phyloP scores from a whole-genome alignment of 192 early-diverging fungal species.

The Gamsiella multidivaricata region DNA sequence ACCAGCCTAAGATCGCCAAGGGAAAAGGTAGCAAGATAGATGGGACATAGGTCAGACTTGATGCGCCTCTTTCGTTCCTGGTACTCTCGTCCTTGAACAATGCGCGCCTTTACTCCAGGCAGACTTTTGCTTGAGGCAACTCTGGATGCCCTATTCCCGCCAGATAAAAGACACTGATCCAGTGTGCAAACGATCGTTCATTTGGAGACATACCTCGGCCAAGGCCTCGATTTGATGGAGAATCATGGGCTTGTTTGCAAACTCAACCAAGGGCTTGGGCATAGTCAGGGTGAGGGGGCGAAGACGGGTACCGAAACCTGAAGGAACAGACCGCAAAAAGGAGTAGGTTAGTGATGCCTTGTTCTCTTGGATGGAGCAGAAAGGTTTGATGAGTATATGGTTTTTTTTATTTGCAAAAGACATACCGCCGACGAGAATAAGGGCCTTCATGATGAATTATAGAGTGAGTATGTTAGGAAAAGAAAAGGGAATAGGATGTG shows the following conservation, averaged over 20 bases:
- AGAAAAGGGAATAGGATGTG: neutral
- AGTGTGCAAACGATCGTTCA: too few species aligned
- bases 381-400: neutral
- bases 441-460: conserved; percentile 74
- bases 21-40: neutral
- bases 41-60: too few species aligned
- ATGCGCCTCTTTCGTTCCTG: too few species aligned
- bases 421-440: conserved; percentile 86
- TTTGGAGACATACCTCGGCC: conserved; percentile 83
- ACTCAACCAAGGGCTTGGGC: conserved; percentile 99
- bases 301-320: conserved; percentile 98
- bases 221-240: conserved; percentile 98
- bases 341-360: neutral
- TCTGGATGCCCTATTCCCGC: too few species aligned
- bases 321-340: neutral
- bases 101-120: too few species aligned
- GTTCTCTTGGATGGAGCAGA: neutral
- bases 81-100: too few species aligned
- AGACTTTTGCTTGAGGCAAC: too few species aligned
- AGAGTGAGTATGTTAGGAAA: neutral
- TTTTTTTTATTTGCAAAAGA: neutral
- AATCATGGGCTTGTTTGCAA: conserved; percentile 99
- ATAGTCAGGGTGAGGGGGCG: conserved; percentile 95
- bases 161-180: too few species aligned
- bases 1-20: conserved; percentile 75